Conservation (phyloP, 176 grass and related monocot species). For the Luzula sylvatica region DNA sequence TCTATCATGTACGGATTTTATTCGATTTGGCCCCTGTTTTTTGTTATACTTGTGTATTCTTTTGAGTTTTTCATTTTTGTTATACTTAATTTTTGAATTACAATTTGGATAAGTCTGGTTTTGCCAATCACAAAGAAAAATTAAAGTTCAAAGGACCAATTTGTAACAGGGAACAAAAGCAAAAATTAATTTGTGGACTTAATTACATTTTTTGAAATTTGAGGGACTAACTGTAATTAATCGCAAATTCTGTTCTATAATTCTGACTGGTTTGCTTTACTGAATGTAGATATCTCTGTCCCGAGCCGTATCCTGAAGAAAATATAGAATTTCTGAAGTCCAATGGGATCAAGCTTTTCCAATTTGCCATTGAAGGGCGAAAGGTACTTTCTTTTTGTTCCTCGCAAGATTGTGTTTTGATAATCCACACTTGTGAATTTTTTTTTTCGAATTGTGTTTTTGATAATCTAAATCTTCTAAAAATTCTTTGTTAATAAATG, state of each 20-base stretch:
- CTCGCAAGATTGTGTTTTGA: background rate
- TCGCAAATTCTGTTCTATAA: background rate
- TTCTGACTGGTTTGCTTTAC: slow-evolving; percentile 1
- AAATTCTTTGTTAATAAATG: slow-evolving; percentile 5
- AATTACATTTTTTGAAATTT: background rate
- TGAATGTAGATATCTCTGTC: slow-evolving; percentile 68
- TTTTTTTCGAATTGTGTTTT: background rate
- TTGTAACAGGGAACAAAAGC: background rate
- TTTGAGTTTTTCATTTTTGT: background rate
- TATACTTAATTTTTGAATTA: background rate
- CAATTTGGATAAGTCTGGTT: too few species aligned
- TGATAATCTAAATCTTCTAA: background rate
- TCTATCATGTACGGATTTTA: slow-evolving; percentile 56
- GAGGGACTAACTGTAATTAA: slow-evolving; percentile 4
- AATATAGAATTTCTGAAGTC: slow-evolving; percentile 46
- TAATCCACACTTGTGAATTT: too few species aligned
- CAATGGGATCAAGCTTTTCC: slow-evolving; percentile 58
- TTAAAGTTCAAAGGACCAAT: background rate
- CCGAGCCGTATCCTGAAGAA: slow-evolving; percentile 63
- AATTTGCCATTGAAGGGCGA: slow-evolving; percentile 57
- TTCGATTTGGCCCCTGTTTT: background rate
- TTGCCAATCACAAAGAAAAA: background rate
- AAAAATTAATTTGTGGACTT: too few species aligned
- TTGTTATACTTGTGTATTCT: background rate
- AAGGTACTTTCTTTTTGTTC: slow-evolving; percentile 40